Evolutionary conservation across 768 basidiomycete genomes (phyloP).

Genomic region (Russula foetens): DNA sequence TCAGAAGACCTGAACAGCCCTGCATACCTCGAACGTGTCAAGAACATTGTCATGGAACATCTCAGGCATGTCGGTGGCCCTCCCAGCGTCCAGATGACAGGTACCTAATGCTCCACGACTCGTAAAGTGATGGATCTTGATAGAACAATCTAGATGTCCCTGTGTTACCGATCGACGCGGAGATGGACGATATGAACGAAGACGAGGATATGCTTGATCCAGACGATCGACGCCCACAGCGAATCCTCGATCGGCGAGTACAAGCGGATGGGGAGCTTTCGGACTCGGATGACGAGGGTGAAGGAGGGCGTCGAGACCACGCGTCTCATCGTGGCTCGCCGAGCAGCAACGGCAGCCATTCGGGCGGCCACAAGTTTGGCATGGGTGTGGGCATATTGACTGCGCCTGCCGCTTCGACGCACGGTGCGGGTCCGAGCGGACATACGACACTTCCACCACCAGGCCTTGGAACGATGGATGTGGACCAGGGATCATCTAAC

Average conservation of each 20-base stretch:
- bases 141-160: slow-evolving; percentile 58
- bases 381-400: slow-evolving; percentile 66
- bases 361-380: slow-evolving; percentile 41
- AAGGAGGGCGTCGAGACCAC: slow-evolving; percentile 72
- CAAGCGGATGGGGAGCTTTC: slow-evolving; percentile 87
- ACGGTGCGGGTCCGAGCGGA: slow-evolving; percentile 65
- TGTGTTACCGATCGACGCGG: slow-evolving; percentile 71
- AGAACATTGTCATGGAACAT: slow-evolving; percentile 87
- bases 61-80: slow-evolving; percentile 79
- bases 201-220: slow-evolving; percentile 79
- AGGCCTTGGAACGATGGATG: slow-evolving; percentile 14
- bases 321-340: slow-evolving; percentile 35
- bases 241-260: slow-evolving; percentile 70
- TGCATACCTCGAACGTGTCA: slow-evolving; percentile 90
- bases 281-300: slow-evolving; percentile 97
- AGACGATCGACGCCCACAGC: slow-evolving; percentile 67
- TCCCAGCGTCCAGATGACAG: slow-evolving; percentile 87
- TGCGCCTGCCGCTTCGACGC: slow-evolving; percentile 48
- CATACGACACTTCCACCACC: slow-evolving; percentile 18
- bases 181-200: slow-evolving; percentile 69
- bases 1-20: slow-evolving; percentile 92
- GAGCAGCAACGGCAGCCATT: slow-evolving; percentile 35
- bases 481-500: slow-evolving; percentile 10
- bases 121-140: not conserved
- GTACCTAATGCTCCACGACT: slow-evolving; percentile 33